Percentiles rank a stretch among this genome's conserved stretches.
Evolutionary conservation across 108 stramenopile species (phyloP).

Genomic region (Cylindrotheca closterium): DNA sequence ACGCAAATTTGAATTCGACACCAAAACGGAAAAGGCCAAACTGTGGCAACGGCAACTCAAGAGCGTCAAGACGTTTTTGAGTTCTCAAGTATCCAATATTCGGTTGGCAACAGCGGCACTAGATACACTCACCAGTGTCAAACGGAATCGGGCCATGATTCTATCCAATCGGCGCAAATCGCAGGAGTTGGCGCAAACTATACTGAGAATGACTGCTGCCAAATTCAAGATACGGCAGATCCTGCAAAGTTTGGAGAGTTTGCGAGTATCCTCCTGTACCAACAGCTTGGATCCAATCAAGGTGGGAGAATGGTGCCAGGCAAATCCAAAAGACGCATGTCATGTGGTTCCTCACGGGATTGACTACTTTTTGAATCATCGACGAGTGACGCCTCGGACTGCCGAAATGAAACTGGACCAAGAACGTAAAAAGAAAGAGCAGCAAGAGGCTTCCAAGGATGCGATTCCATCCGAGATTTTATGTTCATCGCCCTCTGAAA

Average conservation of each 20-base stretch:
- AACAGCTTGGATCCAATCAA: neutral
- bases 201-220: slow-evolving; percentile 45
- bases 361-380: slow-evolving; percentile 16
- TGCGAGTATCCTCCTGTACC: slow-evolving; percentile 8
- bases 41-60: slow-evolving; percentile 30
- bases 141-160: slow-evolving; percentile 24
- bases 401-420: slow-evolving; percentile 15
- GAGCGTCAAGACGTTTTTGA: slow-evolving; percentile 22
- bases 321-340: slow-evolving; percentile 13
- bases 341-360: slow-evolving; percentile 34
- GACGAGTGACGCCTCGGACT: slow-evolving; percentile 34
- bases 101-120: slow-evolving; percentile 28
- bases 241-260: slow-evolving; percentile 42
- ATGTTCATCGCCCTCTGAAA: neutral
- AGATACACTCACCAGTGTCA: slow-evolving; percentile 35
- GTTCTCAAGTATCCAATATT: slow-evolving; percentile 30
- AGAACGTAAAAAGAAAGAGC: neutral
- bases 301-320: slow-evolving; percentile 20
- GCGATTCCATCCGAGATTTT: slow-evolving; percentile 21
- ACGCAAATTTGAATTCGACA: slow-evolving; percentile 22
- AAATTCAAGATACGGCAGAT: slow-evolving; percentile 54
- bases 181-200: slow-evolving; percentile 68
- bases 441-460: neutral
- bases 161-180: slow-evolving; percentile 18
- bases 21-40: slow-evolving; percentile 20